Evolutionary conservation across 1,284 basidiomycete species (phyloP), one percentile per base, ranked within the genome.

Genomic region (Serendipita sp.): DNA sequence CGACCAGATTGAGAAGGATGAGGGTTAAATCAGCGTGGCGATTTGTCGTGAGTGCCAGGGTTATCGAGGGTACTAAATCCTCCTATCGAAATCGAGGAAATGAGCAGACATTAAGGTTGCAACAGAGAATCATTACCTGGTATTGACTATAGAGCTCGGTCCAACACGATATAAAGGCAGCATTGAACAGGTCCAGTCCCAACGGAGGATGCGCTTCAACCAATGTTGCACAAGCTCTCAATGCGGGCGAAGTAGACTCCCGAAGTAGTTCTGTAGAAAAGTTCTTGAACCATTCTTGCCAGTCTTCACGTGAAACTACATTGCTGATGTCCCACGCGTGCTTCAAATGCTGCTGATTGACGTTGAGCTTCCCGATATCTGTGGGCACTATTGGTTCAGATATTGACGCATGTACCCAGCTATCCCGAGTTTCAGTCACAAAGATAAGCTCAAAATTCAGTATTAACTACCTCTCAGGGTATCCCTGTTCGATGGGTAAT

Each of bases 141-240:
- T 96, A 97, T 70, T 91, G 87, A 65, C 98, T 95, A 70, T 94
- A 98, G 4, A 99, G 76, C 70, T 97, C 94, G 3, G 86, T 84
- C 95, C 95, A 99, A 69, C 96, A 99, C 3, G 94, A 98, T 15
- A 99, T 84, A 72, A 99, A 99, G 0, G 96, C 96, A 8, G 95
- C 93, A 72, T 99, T 99, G 79, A 99, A 99, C 5, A 99, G 77
- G 70, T 97, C 94, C 68, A 91, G 88, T 0, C 93, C 93, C 64
- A 99, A 79, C 0, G 94, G 92, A 13, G 86, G 83, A 73, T 99
- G 92, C 29, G 90, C 85, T 69, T 97, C 92, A 1, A 97, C 93
- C 55, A 99, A 76, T 70, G 85, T 91, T 78, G 93, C 91, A 71
- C 95, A 99, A 1, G 96, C 95, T 61, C 96, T 84, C 55, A 99